These are phyloP conservation scores for Sonneratia alba DNA, from an alignment of 345 rosid species.

Conservation along the genomic window DNA sequence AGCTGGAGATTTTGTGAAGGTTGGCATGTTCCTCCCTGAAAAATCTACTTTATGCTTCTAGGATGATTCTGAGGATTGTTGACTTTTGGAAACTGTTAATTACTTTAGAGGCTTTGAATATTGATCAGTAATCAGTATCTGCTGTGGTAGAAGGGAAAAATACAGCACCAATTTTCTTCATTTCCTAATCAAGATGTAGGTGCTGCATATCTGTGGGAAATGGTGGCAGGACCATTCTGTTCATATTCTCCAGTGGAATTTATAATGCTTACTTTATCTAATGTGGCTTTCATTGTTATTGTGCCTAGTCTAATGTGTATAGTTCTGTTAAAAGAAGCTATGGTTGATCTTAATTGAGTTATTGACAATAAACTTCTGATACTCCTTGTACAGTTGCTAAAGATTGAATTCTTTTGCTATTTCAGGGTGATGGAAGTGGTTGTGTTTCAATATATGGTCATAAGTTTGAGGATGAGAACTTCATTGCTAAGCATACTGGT, in stretches of 20 bases:
- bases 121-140: not conserved
- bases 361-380: not conserved
- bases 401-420: constrained; percentile 1
- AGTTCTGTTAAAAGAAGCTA: not conserved
- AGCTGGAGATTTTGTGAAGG: constrained; percentile 93
- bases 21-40: constrained; percentile 10
- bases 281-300: not conserved
- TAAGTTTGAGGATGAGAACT: constrained; percentile 84
- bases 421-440: constrained; percentile 95
- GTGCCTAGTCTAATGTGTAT: not conserved
- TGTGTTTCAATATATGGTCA: constrained; percentile 76
- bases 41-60: not conserved
- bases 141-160: no score
- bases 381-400: not conserved
- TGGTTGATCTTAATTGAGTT: not conserved
- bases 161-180: not conserved
- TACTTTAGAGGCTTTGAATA: not conserved
- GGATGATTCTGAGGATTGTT: not conserved
- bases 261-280: not conserved
- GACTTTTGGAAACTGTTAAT: not conserved
- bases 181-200: no score
- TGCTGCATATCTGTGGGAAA: no score
- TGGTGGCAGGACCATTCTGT: no score
- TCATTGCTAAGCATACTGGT: constrained; percentile 86
- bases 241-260: no score